These are phyloP conservation scores for Malassezia arunalokei DNA, from an alignment of 1,284 basidiomycete genomes.

Conservation along the genomic window DNA sequence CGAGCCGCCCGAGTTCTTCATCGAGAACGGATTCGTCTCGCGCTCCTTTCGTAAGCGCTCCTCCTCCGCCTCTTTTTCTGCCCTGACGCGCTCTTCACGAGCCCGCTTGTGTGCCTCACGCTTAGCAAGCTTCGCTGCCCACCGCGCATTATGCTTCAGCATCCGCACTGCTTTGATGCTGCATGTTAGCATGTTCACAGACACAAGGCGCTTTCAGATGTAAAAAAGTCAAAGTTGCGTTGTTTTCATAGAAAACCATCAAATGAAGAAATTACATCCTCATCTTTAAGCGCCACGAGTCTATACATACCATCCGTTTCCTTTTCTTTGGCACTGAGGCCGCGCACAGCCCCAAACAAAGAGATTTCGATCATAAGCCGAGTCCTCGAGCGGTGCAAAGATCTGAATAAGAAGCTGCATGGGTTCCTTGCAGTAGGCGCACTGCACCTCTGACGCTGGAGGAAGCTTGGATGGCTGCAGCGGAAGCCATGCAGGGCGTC, in stretches of 20 bases:
- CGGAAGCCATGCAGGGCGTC: conserved; percentile 38
- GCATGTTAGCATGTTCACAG: conserved; percentile 2
- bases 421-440: conserved; percentile 25
- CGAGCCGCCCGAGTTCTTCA: conserved; percentile 15
- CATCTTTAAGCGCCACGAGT: conserved; percentile 22
- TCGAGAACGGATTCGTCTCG: conserved; percentile 11
- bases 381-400: conserved; percentile 42
- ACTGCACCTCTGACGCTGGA: conserved; percentile 19
- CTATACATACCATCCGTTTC: conserved; percentile 28
- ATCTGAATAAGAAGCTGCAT: conserved; percentile 45
- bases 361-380: conserved; percentile 37
- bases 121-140: conserved; percentile 44
- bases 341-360: conserved; percentile 42
- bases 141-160: conserved; percentile 38
- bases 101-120: conserved; percentile 13
- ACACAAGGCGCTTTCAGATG: conserved; percentile 6
- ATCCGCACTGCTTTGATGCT: conserved; percentile 39
- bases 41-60: conserved; percentile 1
- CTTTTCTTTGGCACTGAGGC: conserved; percentile 31
- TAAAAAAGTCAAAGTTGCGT: conserved; percentile 37
- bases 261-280: conserved; percentile 46
- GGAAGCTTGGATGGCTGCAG: conserved; percentile 16
- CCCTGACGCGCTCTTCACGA: conserved; percentile 17
- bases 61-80: conserved; percentile 20
- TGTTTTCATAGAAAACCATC: conserved; percentile 35